Conservation (phyloP, 2,329 filamentous ascomycete genomes). For the Ceratocystis diversiconidia region DNA sequence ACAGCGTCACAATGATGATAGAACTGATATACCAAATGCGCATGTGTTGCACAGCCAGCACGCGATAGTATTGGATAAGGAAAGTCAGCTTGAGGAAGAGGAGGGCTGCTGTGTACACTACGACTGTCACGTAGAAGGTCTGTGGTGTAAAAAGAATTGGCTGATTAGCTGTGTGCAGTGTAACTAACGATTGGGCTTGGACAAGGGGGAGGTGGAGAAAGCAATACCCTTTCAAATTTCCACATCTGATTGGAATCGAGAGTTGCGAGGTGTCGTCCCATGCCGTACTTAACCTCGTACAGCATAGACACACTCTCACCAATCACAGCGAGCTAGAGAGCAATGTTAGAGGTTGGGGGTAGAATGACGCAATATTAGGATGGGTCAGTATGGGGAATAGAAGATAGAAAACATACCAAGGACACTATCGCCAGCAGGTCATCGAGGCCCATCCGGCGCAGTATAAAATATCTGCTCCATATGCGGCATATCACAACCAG, state of each 20-base stretch:
- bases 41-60: constrained; percentile 23
- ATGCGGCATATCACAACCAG: constrained; percentile 21
- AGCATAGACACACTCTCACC: constrained; percentile 4
- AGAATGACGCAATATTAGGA: neutral
- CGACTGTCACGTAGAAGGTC: constrained; percentile 24
- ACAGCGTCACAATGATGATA: constrained; percentile 22
- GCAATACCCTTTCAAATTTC: constrained; percentile 17
- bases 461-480: constrained; percentile 22
- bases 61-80: constrained; percentile 28
- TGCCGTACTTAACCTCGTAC: constrained; percentile 17
- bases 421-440: constrained; percentile 22
- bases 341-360: constrained; percentile 1
- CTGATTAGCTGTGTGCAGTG: neutral
- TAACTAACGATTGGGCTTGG: neutral
- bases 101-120: constrained; percentile 25
- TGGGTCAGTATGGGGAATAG: neutral
- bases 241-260: constrained; percentile 5
- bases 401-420: constrained; percentile 19
- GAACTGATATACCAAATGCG: constrained; percentile 22
- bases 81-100: constrained; percentile 26
- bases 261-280: constrained; percentile 19
- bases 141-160: constrained; percentile 15
- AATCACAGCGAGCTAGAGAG: constrained; percentile 10
- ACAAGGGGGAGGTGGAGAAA: neutral
- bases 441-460: constrained; percentile 22